A percentile compares a stretch with the other conserved stretches of the same genome.
Conservation (phyloP, 2,329 filamentous ascomycete species). For the Rhynchosporium secalis region DNA sequence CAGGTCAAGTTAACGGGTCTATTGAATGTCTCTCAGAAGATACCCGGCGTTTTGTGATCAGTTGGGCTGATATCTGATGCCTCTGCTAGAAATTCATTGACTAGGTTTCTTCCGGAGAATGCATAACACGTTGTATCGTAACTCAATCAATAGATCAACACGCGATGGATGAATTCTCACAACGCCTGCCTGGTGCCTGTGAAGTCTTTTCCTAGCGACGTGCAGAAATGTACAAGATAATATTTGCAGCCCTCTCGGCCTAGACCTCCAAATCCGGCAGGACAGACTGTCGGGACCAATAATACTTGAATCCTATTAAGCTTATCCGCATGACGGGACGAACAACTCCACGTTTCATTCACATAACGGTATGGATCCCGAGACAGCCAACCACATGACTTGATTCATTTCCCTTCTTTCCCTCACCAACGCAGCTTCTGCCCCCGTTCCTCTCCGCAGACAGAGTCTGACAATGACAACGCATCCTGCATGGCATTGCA, state of each 20-base stretch:
- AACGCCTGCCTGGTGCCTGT: too few relatives aligned
- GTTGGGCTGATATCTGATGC: too few relatives aligned
- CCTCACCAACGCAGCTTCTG: background rate
- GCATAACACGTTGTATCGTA: too few relatives aligned
- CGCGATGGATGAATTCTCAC: too few relatives aligned
- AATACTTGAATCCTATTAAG: constrained; percentile 1
- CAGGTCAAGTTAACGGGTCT: too few relatives aligned
- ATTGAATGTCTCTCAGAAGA: too few relatives aligned
- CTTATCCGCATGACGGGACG: constrained; percentile 3
- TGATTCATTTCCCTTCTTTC: constrained; percentile 14
- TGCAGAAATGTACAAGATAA: constrained; percentile 10
- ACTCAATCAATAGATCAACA: too few relatives aligned
- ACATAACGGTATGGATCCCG: constrained; percentile 2
- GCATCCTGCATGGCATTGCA: constrained; percentile 32
- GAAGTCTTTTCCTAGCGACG: constrained; percentile 10
- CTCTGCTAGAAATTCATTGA: too few relatives aligned
- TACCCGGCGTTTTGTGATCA: too few relatives aligned
- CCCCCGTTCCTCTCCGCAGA: background rate
- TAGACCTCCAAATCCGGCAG: background rate
- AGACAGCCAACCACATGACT: constrained; percentile 21
- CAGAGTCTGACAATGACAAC: constrained; percentile 23
- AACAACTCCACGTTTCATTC: background rate
- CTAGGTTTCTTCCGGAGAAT: too few relatives aligned
- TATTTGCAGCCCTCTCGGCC: background rate
- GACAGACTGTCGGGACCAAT: constrained; percentile 19